These are phyloP conservation scores for Suillus occidentalis DNA, from an alignment of 768 basidiomycete species.

Conservation along the genomic window DNA sequence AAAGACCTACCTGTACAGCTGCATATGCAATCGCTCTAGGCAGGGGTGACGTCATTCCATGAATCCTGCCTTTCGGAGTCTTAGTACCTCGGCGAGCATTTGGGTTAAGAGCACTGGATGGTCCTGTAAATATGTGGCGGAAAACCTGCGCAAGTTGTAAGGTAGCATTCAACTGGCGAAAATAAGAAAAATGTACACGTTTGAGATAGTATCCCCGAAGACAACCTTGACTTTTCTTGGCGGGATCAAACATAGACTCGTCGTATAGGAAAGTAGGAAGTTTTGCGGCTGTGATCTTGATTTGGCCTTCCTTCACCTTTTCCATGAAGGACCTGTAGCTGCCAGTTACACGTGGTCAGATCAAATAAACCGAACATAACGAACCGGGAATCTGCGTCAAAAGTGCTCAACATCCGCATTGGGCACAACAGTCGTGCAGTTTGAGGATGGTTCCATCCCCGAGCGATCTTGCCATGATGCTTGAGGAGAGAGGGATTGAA, in stretches of 20 bases:
- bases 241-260: not conserved
- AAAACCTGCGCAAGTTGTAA: too few species aligned
- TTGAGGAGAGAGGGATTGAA: not conserved
- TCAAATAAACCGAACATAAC: not conserved
- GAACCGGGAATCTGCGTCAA: constrained; percentile 6
- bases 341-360: too few species aligned
- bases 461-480: not conserved
- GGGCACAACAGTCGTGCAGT: constrained; percentile 5
- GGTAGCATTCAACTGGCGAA: too few species aligned
- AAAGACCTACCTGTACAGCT: constrained; percentile 2
- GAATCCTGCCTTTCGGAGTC: not conserved
- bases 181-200: too few species aligned
- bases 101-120: too few species aligned
- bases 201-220: not conserved
- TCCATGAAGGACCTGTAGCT: constrained; percentile 2
- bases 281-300: not conserved
- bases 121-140: too few species aligned
- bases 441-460: not conserved
- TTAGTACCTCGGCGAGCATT: not conserved
- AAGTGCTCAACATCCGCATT: not conserved
- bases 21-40: constrained; percentile 2
- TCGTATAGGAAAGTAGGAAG: constrained; percentile 5
- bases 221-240: not conserved
- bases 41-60: not conserved
- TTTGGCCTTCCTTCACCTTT: not conserved